Percentiles rank a stretch among this genome's conserved stretches.
phyloP scores from a whole-genome alignment of 2,329 filamentous ascomycete genomes.

The Ilyonectria robusta region DNA sequence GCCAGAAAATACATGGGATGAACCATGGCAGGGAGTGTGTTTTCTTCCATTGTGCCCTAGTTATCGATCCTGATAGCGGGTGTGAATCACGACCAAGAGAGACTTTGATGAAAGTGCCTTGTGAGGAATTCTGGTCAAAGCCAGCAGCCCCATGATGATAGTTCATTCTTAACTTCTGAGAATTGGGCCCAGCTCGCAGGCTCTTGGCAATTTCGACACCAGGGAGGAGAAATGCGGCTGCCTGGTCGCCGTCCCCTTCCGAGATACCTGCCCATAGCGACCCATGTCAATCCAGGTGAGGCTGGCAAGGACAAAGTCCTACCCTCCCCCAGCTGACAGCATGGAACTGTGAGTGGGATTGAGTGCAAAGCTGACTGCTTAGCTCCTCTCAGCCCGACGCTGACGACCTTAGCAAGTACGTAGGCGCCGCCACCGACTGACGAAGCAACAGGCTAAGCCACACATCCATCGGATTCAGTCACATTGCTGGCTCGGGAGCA shows the following conservation, averaged over 20 bases:
- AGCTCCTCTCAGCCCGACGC: conserved; percentile 22
- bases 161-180: background rate
- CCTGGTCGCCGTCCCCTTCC: background rate
- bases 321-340: background rate
- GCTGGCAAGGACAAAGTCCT: conserved; percentile 8
- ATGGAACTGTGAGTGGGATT: conserved; percentile 10
- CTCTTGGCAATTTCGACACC: background rate
- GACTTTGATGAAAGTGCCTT: background rate
- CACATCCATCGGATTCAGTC: conserved; percentile 15
- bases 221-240: conserved; percentile 1
- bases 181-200: background rate
- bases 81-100: background rate
- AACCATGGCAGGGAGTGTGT: background rate
- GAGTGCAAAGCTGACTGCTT: conserved; percentile 15
- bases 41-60: background rate
- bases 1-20: background rate
- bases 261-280: background rate
- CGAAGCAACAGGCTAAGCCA: conserved; percentile 45
- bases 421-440: conserved; percentile 44
- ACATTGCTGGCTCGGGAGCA: background rate
- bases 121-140: background rate
- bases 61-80: background rate
- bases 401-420: conserved; percentile 27
- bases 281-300: conserved; percentile 7
- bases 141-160: background rate